These are phyloP conservation scores for Quercus variabilis DNA, from an alignment of 306 rosid genomes.

Conservation along the genomic window DNA sequence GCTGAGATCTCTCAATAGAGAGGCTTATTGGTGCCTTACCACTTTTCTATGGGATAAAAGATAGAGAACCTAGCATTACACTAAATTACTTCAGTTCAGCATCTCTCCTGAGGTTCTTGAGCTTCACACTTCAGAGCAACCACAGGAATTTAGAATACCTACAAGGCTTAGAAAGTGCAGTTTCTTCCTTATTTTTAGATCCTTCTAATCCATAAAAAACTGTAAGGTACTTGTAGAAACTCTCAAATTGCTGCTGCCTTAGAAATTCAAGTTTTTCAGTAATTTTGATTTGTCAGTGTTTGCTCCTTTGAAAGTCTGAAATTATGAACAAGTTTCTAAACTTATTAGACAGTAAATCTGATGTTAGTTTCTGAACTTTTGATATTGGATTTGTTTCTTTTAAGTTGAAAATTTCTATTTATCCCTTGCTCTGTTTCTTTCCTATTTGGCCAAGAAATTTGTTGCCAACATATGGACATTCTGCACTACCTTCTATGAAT, in stretches of 20 bases:
- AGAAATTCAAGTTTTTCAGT: neutral
- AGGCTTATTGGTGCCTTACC: neutral
- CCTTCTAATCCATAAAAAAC: neutral
- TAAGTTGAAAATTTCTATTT: neutral
- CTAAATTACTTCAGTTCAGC: no score
- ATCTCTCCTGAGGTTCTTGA: no score
- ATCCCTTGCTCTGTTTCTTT: no score
- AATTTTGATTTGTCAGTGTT: neutral
- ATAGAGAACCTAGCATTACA: no score
- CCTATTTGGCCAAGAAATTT: no score
- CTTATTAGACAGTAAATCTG: neutral
- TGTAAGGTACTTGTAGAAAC: neutral
- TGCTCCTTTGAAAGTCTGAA: neutral
- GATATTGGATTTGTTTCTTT: neutral
- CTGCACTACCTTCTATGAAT: neutral
- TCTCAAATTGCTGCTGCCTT: neutral
- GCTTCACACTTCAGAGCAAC: neutral
- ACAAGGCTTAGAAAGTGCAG: neutral
- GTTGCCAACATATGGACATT: neutral
- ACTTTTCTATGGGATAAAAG: no score
- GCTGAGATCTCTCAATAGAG: no score
- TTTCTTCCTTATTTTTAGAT: neutral
- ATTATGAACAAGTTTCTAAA: neutral
- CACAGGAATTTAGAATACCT: neutral
- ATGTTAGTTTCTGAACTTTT: neutral